Conservation (phyloP, 1,139 yeast genomes). For the Kodamaea sp. region DNA sequence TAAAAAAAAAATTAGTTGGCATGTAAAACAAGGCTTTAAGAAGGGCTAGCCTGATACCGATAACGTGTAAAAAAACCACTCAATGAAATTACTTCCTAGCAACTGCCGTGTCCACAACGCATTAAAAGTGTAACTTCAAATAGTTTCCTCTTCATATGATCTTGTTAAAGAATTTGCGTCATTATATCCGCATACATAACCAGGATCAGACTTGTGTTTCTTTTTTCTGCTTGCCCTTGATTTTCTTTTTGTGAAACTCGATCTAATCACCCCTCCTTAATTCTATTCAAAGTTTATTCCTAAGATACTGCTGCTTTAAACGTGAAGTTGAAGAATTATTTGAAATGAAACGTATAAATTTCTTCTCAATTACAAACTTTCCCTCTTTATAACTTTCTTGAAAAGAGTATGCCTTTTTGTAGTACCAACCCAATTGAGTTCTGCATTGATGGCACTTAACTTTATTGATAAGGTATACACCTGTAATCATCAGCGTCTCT, state of each 20-base stretch:
- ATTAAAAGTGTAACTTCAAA: no score
- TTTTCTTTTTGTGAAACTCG: conserved; percentile 1
- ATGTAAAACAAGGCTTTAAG: no score
- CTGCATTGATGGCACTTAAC: conserved; percentile 67
- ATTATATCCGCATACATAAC: no score
- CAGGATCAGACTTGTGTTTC: no score
- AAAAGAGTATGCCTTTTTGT: conserved; percentile 53
- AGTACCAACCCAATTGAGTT: conserved; percentile 71
- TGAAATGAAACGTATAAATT: conserved; percentile 17
- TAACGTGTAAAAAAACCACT: no score
- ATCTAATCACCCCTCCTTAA: conserved; percentile 8
- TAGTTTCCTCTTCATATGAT: no score
- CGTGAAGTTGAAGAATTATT: conserved; percentile 17
- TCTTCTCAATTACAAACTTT: conserved; percentile 66
- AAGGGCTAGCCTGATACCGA: no score
- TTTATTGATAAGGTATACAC: conserved; percentile 60
- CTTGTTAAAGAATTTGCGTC: no score
- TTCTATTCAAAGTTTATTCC: conserved; percentile 25
- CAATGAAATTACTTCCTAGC: no score
- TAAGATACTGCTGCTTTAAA: conserved; percentile 28
- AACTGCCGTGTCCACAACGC: no score
- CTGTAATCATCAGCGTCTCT: conserved; percentile 62
- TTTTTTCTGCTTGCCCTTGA: neutral
- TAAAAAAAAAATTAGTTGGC: no score
- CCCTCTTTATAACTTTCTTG: conserved; percentile 74